Conservation (phyloP, 2,329 filamentous ascomycete genomes). For the Sarocladium brachiariae region DNA sequence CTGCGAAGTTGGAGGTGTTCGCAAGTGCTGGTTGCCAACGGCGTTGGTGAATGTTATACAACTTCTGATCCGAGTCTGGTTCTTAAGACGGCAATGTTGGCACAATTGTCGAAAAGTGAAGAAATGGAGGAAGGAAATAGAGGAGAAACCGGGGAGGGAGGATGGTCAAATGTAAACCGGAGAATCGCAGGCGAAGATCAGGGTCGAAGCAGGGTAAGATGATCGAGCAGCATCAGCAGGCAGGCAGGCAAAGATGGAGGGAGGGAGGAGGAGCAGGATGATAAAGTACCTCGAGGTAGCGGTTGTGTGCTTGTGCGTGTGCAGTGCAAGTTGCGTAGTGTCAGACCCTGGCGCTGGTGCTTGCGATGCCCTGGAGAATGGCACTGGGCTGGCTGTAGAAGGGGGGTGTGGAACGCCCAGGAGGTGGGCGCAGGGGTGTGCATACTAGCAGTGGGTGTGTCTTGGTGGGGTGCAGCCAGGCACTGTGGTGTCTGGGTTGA, state of each 20-base stretch:
- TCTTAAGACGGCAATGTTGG: constrained; percentile 5
- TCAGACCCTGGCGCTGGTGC: no score
- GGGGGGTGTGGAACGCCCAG: neutral
- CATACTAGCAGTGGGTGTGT: neutral
- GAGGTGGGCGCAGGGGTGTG: neutral
- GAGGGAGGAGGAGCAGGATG: constrained; percentile 4
- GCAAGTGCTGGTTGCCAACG: no score
- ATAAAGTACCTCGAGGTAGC: constrained; percentile 9
- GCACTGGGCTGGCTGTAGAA: neutral
- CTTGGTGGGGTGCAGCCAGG: neutral
- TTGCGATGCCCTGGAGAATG: neutral
- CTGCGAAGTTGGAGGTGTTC: no score
- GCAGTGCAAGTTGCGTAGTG: neutral
- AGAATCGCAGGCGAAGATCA: constrained; percentile 5
- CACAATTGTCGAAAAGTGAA: constrained; percentile 6
- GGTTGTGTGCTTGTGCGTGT: no score
- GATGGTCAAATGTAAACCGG: constrained; percentile 8
- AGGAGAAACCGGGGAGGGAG: neutral
- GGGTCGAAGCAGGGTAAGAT: constrained; percentile 7
- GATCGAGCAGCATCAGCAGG: constrained; percentile 3
- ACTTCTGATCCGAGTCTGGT: neutral
- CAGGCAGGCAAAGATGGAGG: neutral
- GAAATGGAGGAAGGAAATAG: constrained; percentile 4
- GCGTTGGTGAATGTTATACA: no score
- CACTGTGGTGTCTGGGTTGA: neutral